Conservation (phyloP, 2,329 filamentous ascomycete genomes). For the Trichoderma oligosporum region DNA sequence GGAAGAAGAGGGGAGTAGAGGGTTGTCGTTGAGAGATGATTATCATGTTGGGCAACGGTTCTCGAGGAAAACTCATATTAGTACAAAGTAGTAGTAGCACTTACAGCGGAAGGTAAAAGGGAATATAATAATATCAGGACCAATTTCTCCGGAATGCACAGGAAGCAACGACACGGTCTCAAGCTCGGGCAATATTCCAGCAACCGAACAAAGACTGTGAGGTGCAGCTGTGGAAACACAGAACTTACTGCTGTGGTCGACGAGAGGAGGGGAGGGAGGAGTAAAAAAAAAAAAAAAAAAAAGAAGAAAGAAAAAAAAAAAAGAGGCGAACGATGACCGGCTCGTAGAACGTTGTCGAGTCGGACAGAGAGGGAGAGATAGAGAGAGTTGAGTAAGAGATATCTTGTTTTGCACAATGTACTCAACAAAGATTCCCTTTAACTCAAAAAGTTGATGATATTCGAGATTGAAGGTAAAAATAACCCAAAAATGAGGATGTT, state of each 20-base stretch:
- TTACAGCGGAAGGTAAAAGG: slow-evolving; percentile 16
- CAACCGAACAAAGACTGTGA: slow-evolving; percentile 32
- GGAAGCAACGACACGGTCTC: slow-evolving; percentile 21
- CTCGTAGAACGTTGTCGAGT: slow-evolving; percentile 11
- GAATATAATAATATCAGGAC: background rate
- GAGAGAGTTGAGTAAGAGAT: background rate
- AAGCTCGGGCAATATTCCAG: slow-evolving; percentile 40
- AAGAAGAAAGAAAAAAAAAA: background rate
- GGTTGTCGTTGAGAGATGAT: too few species aligned
- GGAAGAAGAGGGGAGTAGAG: too few species aligned
- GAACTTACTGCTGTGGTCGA: background rate
- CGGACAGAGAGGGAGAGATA: background rate
- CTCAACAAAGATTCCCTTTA: background rate
- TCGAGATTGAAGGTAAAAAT: background rate
- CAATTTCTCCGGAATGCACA: slow-evolving; percentile 6
- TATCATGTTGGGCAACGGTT: background rate
- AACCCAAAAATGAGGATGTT: background rate
- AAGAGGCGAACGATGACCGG: background rate
- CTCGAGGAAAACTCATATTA: background rate
- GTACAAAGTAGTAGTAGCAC: background rate
- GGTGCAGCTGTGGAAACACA: slow-evolving; percentile 18
- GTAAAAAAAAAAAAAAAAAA: too few species aligned
- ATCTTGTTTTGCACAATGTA: slow-evolving; percentile 6
- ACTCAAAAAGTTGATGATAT: background rate
- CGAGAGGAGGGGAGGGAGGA: background rate